These are phyloP conservation scores for Sugiyamaella neomexicana DNA, from an alignment of 1,139 yeast genomes.

Conservation along the genomic window DNA sequence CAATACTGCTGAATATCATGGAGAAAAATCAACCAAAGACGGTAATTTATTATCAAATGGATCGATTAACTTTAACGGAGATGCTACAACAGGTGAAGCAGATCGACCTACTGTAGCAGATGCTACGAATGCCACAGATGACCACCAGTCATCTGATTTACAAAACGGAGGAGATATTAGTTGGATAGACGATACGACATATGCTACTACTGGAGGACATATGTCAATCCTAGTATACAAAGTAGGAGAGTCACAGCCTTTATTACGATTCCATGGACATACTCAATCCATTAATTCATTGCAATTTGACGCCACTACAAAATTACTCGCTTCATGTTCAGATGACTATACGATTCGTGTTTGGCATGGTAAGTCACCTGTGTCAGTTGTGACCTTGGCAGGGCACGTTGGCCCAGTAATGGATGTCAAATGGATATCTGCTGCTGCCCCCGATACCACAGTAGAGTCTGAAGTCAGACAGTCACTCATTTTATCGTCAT, in stretches of 20 bases:
- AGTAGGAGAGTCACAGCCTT: slow-evolving; percentile 51
- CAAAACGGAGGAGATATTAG: slow-evolving; percentile 48
- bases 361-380: slow-evolving; percentile 52
- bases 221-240: slow-evolving; percentile 61
- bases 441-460: slow-evolving; percentile 26
- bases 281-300: slow-evolving; percentile 58
- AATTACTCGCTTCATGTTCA: slow-evolving; percentile 67
- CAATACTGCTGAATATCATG: slow-evolving; percentile 48
- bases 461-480: slow-evolving; percentile 12
- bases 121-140: not conserved
- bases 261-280: slow-evolving; percentile 72
- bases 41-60: slow-evolving; percentile 19
- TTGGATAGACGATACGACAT: slow-evolving; percentile 72
- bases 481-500: slow-evolving; percentile 45
- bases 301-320: slow-evolving; percentile 52
- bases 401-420: slow-evolving; percentile 39
- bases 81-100: not conserved
- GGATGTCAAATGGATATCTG: slow-evolving; percentile 35
- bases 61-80: slow-evolving; percentile 1
- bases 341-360: slow-evolving; percentile 72
- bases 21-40: slow-evolving; percentile 23
- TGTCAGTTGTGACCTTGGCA: slow-evolving; percentile 32
- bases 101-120: not conserved
- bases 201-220: slow-evolving; percentile 65
- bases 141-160: not conserved